Conservation (phyloP, 1,284 basidiomycete genomes). For the Melampsora americana region DNA sequence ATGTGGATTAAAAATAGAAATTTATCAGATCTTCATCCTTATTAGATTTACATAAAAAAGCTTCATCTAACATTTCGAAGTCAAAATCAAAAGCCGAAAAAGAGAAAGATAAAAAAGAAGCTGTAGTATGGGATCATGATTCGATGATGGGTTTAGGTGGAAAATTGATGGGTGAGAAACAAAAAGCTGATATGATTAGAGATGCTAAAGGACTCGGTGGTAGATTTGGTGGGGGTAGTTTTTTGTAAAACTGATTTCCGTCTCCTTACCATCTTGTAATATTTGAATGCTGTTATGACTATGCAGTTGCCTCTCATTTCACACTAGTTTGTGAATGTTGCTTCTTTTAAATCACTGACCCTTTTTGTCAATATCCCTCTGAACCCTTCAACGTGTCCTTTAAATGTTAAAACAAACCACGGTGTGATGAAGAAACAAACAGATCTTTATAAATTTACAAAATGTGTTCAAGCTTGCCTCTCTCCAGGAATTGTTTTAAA, state of each 20-base stretch:
- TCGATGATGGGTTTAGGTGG: slow-evolving; percentile 81
- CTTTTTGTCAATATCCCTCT: too few relatives aligned
- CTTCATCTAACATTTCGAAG: slow-evolving; percentile 54
- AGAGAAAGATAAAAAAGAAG: slow-evolving; percentile 60
- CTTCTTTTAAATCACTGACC: too few relatives aligned
- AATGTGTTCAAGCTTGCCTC: too few relatives aligned
- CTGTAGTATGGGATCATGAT: slow-evolving; percentile 79
- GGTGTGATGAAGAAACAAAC: too few relatives aligned
- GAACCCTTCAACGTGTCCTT: too few relatives aligned
- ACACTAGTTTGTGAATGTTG: too few relatives aligned
- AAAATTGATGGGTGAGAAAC: slow-evolving; percentile 75
- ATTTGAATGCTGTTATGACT: not conserved
- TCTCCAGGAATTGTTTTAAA: too few relatives aligned
- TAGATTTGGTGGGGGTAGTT: slow-evolving; percentile 63
- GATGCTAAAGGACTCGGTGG: slow-evolving; percentile 75
- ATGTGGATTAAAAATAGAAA: slow-evolving; percentile 57
- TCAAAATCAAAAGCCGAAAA: slow-evolving; percentile 52
- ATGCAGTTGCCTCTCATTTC: too few relatives aligned
- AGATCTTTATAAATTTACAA: too few relatives aligned
- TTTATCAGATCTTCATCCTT: slow-evolving; percentile 67
- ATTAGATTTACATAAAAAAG: slow-evolving; percentile 64
- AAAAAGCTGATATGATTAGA: slow-evolving; percentile 69
- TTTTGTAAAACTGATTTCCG: slow-evolving; percentile 3
- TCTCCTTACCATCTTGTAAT: not conserved
- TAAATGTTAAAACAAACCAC: too few relatives aligned